These are phyloP conservation scores for Drechslerella dactyloides DNA, from an alignment of 2,329 filamentous ascomycete genomes.

Conservation along the genomic window DNA sequence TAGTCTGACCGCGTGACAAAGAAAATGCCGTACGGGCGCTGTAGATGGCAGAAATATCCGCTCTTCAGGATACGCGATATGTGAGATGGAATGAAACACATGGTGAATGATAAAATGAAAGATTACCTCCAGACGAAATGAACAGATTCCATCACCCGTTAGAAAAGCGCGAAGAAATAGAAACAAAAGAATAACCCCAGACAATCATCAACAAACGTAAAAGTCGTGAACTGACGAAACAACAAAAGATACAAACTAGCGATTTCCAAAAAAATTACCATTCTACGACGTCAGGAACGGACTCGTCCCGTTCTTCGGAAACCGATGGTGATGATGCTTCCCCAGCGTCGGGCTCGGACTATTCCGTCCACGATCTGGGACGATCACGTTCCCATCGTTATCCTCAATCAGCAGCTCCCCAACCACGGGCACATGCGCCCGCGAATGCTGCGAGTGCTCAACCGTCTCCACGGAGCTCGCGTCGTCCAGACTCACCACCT, in stretches of 20 bases:
- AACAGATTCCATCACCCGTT: too few species aligned
- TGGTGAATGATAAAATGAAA: too few species aligned
- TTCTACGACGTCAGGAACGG: constrained; percentile 29
- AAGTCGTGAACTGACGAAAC: constrained; percentile 30
- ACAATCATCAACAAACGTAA: constrained; percentile 8
- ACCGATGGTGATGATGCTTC: constrained; percentile 26
- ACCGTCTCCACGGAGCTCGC: constrained; percentile 36
- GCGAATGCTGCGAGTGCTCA: constrained; percentile 7
- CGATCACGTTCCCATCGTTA: constrained; percentile 49
- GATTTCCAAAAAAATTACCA: background rate
- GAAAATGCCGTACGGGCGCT: constrained; percentile 41
- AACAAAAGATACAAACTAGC: background rate
- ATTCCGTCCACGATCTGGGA: constrained; percentile 39
- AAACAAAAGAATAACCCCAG: constrained; percentile 1
- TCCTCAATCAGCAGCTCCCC: constrained; percentile 46
- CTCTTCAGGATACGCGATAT: too few species aligned
- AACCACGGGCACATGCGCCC: constrained; percentile 23
- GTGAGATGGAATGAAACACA: too few species aligned
- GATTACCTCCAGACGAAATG: constrained; percentile 9
- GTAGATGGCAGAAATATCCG: constrained; percentile 27
- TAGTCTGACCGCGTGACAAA: too few species aligned
- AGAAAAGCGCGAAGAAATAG: constrained; percentile 15
- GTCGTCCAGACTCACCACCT: constrained; percentile 41
- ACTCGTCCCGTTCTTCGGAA: constrained; percentile 26
- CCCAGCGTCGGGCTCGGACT: constrained; percentile 46